Evolutionary conservation across 2,329 filamentous ascomycete species (phyloP), one percentile per base, ranked within the genome.

Genomic region (Cladophialophora exuberans): DNA sequence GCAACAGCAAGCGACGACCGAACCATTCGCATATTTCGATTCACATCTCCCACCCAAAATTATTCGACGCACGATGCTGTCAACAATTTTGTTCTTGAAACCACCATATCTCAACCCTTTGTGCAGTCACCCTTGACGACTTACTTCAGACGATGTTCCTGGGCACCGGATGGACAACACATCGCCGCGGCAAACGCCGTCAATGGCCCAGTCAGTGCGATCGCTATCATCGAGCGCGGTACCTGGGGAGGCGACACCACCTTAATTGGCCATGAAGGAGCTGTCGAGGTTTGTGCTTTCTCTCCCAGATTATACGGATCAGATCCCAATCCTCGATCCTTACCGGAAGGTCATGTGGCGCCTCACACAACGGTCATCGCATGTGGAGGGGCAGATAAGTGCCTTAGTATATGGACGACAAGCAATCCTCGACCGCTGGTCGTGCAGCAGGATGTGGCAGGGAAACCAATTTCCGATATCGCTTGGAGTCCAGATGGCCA

Each of bases 231-330:
- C 52, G 91, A 94, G 68, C 87, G 94, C 64, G 88, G 89, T 15
- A 83, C 84, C 31, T 99, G 95, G 94, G 91, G 96, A 66, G 91
- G 90, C 61, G 91, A 99, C 67, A 97, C 97, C 74, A 97, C 96
- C 70, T 73, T 99, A 57, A 97, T 99, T 57, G 94, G 94, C 6
- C 94, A 99, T 69, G 94, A 99, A 78, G 93, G 90, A 0, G 94
- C 94, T 0, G 94, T 95, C 0, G 94, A 99, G 74, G 94, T 99
- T 2, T 97, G 93, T 77, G 90, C 94, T 62, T 99, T 99, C 70
- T 97, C 94, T 1, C 95, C 95, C 0, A 82, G 94, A 59, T 76
- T 99, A 18, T 99, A 97, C 67, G 83, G 88, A 55, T 86, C 85
- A 11, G 84, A 90, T 44, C 89, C 88, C 7, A 72, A 73, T 18